A percentile compares a stretch with the other conserved stretches of the same genome.
Evolutionary conservation across 495 filamentous ascomycete species (phyloP).

Genomic region (Aspergillus mulundensis): DNA sequence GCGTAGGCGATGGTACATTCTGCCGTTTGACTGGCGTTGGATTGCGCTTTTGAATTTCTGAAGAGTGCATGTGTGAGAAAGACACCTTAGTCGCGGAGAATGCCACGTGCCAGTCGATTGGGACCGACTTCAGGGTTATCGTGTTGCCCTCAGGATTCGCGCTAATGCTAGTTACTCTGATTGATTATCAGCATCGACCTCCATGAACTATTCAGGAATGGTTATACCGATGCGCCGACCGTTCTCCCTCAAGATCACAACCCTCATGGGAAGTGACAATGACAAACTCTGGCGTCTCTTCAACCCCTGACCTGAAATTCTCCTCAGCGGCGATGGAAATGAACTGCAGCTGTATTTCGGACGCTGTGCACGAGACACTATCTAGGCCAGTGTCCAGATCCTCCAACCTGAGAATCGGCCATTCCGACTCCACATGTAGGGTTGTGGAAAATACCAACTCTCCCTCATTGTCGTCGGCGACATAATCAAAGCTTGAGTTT

Average conservation of each 20-base stretch:
- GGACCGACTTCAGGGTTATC: neutral
- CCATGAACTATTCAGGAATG: neutral
- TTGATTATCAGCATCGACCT: neutral
- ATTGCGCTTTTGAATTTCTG: conserved; percentile 3
- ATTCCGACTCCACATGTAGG: conserved; percentile 17
- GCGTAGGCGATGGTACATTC: neutral
- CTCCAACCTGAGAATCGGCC: conserved; percentile 24
- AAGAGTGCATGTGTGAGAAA: conserved; percentile 1
- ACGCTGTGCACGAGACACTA: conserved; percentile 16
- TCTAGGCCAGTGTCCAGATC: conserved; percentile 23
- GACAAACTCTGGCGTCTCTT: conserved; percentile 15
- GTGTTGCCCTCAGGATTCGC: neutral
- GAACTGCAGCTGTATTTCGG: conserved; percentile 18
- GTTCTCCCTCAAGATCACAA: conserved; percentile 26
- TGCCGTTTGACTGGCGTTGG: neutral
- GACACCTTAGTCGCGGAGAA: conserved; percentile 9
- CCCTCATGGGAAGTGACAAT: conserved; percentile 28
- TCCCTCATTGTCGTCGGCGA: neutral
- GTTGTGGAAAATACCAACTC: conserved; percentile 9
- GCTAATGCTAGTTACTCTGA: conserved; percentile 1
- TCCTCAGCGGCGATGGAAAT: neutral
- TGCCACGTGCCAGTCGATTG: conserved; percentile 7
- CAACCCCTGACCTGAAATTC: neutral
- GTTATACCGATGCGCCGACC: conserved; percentile 23
- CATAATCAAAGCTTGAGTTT: conserved; percentile 9